Evolutionary conservation across 2,329 filamentous ascomycete genomes (phyloP), one percentile per base, ranked within the genome.

Genomic region (Cercospora citrullina): DNA sequence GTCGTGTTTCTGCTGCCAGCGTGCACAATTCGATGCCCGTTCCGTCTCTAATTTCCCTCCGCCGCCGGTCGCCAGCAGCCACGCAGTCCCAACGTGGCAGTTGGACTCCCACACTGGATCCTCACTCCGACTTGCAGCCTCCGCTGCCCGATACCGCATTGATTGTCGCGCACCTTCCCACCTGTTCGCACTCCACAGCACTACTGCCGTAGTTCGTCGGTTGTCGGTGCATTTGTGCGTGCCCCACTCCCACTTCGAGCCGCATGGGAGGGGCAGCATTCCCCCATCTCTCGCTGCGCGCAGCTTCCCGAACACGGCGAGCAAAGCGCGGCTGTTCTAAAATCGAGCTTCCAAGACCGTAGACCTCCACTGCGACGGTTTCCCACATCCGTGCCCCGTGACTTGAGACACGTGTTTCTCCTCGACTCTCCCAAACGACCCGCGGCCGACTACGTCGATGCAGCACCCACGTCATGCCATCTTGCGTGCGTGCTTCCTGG

Each of bases 1-100:
- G 26, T 55, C 45, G 45, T 65, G 33, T 42, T 60, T 36, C 58
- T 65, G 51, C 42, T 28, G 53, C 55, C 45, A 21, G 42, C 18
- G 9, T 48, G 42, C 42, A 48, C 39, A 18, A 21, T 5, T 5
- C 28, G n/a, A n/a, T n/a, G n/a, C n/a, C n/a, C n/a, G n/a, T n/a
- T n/a, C n/a, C n/a, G n/a, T n/a, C n/a, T n/a, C n/a, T n/a, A n/a
- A n/a, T n/a, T n/a, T n/a, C n/a, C n/a, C n/a, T n/a, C n/a, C n/a
- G n/a, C n/a, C n/a, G n/a, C n/a, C n/a, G n/a, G n/a, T n/a, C n/a
- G n/a, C n/a, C n/a, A n/a, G n/a, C n/a, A n/a, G n/a, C n/a, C n/a
- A n/a, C n/a, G n/a, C n/a, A n/a, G n/a, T n/a, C n/a, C n/a, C n/a
- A n/a, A n/a, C n/a, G n/a, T n/a, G n/a, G n/a, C n/a, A n/a, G n/a